Evolutionary conservation across 2,329 filamentous ascomycete species (phyloP).

Genomic region (Phaeosphaeriaceae sp.): DNA sequence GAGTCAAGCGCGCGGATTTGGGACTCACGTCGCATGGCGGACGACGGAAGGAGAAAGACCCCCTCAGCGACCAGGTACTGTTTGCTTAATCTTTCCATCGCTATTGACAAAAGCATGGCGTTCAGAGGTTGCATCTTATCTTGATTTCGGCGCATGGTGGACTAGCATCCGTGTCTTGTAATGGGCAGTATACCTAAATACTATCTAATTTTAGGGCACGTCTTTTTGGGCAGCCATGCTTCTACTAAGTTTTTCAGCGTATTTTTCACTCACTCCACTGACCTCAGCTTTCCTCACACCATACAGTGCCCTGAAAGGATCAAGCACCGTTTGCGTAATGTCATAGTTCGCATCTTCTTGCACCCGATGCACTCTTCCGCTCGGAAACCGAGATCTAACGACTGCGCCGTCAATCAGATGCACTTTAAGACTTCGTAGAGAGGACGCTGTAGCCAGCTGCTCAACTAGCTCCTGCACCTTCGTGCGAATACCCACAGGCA

Average conservation of each 20-base stretch:
- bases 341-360: slow-evolving; percentile 42
- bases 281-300: slow-evolving; percentile 46
- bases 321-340: slow-evolving; percentile 51
- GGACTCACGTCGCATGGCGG: slow-evolving; percentile 74
- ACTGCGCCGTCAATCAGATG: slow-evolving; percentile 42
- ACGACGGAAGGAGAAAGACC: slow-evolving; percentile 67
- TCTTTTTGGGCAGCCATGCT: slow-evolving; percentile 38
- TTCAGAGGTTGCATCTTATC: slow-evolving; percentile 8
- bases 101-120: slow-evolving; percentile 24
- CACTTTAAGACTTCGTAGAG: slow-evolving; percentile 35
- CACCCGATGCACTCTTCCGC: slow-evolving; percentile 41
- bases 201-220: neutral
- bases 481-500: slow-evolving; percentile 50
- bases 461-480: slow-evolving; percentile 52
- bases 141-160: neutral
- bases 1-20: slow-evolving; percentile 76
- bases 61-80: slow-evolving; percentile 76
- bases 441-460: slow-evolving; percentile 36
- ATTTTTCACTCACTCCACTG: slow-evolving; percentile 49
- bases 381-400: slow-evolving; percentile 34
- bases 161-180: neutral
- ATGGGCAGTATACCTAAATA: slow-evolving; percentile 1
- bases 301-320: slow-evolving; percentile 48
- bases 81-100: slow-evolving; percentile 66
- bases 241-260: slow-evolving; percentile 41